A percentile compares a stretch with the other conserved stretches of the same genome.
Conservation (phyloP, 345 rosid genomes). For the Dipteronia sinensis region DNA sequence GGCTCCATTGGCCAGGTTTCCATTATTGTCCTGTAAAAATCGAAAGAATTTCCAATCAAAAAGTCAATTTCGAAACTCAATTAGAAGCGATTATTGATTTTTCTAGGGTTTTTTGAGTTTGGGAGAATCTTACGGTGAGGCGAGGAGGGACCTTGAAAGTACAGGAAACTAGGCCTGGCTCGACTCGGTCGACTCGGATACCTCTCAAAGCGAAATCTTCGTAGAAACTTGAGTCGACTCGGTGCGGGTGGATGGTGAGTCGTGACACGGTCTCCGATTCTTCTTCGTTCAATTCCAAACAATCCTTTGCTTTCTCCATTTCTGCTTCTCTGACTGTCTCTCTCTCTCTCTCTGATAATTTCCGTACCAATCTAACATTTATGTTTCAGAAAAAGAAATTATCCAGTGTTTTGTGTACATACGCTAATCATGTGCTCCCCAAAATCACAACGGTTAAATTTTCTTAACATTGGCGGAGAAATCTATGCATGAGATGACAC, state of each 20-base stretch:
- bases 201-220: conserved; percentile 67
- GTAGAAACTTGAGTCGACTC: conserved; percentile 52
- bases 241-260: conserved; percentile 48
- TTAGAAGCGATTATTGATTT: background rate
- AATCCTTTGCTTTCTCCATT: too few relatives aligned
- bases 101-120: background rate
- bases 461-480: too few relatives aligned
- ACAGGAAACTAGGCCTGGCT: conserved; percentile 69
- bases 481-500: too few relatives aligned
- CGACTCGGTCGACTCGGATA: conserved; percentile 74
- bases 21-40: conserved; percentile 62
- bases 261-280: conserved; percentile 48
- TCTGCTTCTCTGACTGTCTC: too few relatives aligned
- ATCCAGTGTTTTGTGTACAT: too few relatives aligned
- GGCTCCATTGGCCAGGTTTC: conserved; percentile 77
- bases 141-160: conserved; percentile 86
- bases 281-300: conserved; percentile 46
- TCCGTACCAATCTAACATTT: too few relatives aligned
- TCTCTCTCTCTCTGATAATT: conserved; percentile 12
- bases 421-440: too few relatives aligned
- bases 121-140: conserved; percentile 54
- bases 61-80: background rate
- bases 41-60: background rate
- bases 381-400: too few relatives aligned
- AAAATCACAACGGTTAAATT: too few relatives aligned